These are phyloP conservation scores for Chlorella sp. DNA, from an alignment of 139 green algal genomes.

Conservation along the genomic window DNA sequence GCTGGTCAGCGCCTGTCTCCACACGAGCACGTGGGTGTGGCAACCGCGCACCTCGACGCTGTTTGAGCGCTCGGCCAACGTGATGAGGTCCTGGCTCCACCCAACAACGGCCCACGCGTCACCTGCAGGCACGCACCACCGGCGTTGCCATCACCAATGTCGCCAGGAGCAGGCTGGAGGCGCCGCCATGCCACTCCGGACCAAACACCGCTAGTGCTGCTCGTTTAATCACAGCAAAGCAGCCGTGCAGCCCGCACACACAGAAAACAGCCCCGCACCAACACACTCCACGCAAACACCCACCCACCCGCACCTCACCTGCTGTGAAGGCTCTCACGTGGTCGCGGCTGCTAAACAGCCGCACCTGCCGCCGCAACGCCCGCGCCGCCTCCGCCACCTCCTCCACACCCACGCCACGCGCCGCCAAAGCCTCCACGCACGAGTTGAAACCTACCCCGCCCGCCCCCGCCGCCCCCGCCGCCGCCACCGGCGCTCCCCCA, in stretches of 20 bases:
- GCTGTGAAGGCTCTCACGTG: constrained; percentile 55
- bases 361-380: constrained; percentile 44
- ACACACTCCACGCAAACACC: no score
- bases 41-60: background rate
- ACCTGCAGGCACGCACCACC: constrained; percentile 10
- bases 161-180: background rate
- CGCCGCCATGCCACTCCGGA: background rate
- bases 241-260: background rate
- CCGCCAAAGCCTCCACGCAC: constrained; percentile 21
- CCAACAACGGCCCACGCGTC: constrained; percentile 76
- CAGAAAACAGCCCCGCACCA: no score
- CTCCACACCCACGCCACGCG: constrained; percentile 25
- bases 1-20: background rate
- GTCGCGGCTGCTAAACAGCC: constrained; percentile 60
- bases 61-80: constrained; percentile 32
- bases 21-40: background rate
- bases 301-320: constrained; percentile 6
- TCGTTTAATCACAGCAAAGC: background rate
- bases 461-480: no score
- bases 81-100: constrained; percentile 43
- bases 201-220: background rate
- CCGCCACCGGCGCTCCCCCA: no score
- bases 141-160: background rate
- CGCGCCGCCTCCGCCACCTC: constrained; percentile 23
- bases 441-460: constrained; percentile 34